phyloP scores from a whole-genome alignment of 495 filamentous ascomycete species.

The Neurospora discreta region DNA sequence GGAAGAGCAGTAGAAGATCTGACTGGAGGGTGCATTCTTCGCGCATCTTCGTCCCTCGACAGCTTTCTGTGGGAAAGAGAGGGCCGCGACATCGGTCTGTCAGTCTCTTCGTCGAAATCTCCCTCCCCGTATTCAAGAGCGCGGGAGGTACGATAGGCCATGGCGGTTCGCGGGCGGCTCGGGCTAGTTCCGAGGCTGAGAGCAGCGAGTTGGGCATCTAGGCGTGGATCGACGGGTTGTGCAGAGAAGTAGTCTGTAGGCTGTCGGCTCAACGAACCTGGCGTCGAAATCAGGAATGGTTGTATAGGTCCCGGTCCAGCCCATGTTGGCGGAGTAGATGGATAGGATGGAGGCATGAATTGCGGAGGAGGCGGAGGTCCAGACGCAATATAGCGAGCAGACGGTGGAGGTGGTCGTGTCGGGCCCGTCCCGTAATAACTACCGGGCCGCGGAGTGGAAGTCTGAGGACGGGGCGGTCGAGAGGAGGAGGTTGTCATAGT shows the following conservation, averaged over 20 bases:
- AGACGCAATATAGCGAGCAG: background rate
- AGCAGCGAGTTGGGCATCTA: slow-evolving; percentile 13
- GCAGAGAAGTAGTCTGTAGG: slow-evolving; percentile 18
- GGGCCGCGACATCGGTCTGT: slow-evolving; percentile 24
- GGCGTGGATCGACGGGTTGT: slow-evolving; percentile 24
- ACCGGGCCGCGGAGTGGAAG: slow-evolving; percentile 17
- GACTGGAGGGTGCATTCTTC: slow-evolving; percentile 28
- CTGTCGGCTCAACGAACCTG: slow-evolving; percentile 9
- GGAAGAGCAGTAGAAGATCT: slow-evolving; percentile 32
- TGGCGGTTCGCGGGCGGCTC: slow-evolving; percentile 31
- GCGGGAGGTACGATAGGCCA: slow-evolving; percentile 26
- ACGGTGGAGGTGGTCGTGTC: slow-evolving; percentile 16
- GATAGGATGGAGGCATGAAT: slow-evolving; percentile 18
- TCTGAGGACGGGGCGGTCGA: slow-evolving; percentile 27
- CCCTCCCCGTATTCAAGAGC: slow-evolving; percentile 6
- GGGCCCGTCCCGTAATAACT: slow-evolving; percentile 27
- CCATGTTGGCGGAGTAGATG: slow-evolving; percentile 13
- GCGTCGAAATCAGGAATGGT: slow-evolving; percentile 7
- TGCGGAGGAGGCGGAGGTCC: slow-evolving; percentile 11
- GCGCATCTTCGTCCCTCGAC: slow-evolving; percentile 27
- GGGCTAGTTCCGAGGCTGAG: slow-evolving; percentile 15
- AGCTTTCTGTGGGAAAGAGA: slow-evolving; percentile 26
- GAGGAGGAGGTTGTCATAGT: slow-evolving; percentile 21
- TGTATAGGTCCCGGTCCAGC: slow-evolving; percentile 1
- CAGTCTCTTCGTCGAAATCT: slow-evolving; percentile 24